Evolutionary conservation across 495 filamentous ascomycete species (phyloP).

Genomic region (Xylaria acuta): DNA sequence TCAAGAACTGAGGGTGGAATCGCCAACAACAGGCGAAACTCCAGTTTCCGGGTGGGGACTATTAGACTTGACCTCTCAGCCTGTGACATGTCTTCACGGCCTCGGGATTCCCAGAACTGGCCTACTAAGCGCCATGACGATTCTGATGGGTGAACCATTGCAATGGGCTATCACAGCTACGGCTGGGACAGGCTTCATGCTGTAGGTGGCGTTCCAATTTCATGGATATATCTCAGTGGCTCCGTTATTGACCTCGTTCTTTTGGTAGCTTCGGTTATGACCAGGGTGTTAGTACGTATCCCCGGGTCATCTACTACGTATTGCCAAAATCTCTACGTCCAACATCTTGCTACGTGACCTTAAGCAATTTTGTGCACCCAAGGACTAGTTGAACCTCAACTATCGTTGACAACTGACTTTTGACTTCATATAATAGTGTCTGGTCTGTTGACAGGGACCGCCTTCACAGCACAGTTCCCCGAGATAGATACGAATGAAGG

Average conservation of each 20-base stretch:
- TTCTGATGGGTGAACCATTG: conserved; percentile 12
- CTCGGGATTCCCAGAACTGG: background rate
- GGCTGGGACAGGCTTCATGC: conserved; percentile 20
- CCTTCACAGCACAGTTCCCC: conserved; percentile 15
- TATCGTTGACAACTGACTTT: background rate
- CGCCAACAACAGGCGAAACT: background rate
- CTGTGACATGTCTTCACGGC: background rate
- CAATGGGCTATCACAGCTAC: conserved; percentile 23
- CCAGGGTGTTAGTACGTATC: conserved; percentile 19
- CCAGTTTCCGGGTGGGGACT: background rate
- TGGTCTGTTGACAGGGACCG: conserved; percentile 11
- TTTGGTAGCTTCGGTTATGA: conserved; percentile 21
- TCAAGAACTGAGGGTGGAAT: background rate
- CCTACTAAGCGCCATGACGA: background rate
- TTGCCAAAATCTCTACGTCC: background rate
- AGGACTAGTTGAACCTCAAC: background rate
- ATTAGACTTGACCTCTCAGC: background rate
- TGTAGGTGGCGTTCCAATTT: conserved; percentile 12
- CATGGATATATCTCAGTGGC: background rate
- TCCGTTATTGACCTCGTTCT: background rate
- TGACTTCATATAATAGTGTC: background rate
- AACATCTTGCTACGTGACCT: background rate
- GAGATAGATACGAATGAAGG: conserved; percentile 16
- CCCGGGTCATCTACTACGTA: background rate
- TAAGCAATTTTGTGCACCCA: background rate